These are phyloP conservation scores for Allium sativum DNA, from an alignment of 106 monocot genomes.

Conservation along the genomic window DNA sequence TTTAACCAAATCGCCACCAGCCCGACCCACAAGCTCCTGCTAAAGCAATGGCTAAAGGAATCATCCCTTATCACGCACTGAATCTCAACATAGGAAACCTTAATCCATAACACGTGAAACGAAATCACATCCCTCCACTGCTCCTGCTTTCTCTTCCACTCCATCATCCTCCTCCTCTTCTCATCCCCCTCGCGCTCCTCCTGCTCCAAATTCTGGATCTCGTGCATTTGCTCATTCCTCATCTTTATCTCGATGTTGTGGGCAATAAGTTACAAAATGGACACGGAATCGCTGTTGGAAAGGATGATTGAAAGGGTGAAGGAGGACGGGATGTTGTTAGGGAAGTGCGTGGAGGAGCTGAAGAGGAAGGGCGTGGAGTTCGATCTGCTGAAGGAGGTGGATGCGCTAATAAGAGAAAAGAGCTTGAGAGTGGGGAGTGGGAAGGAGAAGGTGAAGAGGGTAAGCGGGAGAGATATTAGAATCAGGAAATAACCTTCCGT, in stretches of 20 bases:
- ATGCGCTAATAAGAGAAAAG: conserved; percentile 79
- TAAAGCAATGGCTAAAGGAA: conserved; percentile 93
- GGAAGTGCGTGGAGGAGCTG: conserved; percentile 67
- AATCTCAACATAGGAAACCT: conserved; percentile 39
- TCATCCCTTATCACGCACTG: conserved; percentile 54
- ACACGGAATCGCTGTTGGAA: conserved; percentile 33
- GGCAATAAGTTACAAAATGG: conserved; percentile 73
- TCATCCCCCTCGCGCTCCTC: conserved; percentile 13
- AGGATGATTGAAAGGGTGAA: conserved; percentile 61
- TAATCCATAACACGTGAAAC: conserved; percentile 33
- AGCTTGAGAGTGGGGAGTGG: conserved; percentile 64
- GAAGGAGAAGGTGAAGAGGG: conserved; percentile 15
- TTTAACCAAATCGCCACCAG: conserved; percentile 80
- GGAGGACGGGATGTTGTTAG: conserved; percentile 62
- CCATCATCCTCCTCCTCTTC: conserved; percentile 56
- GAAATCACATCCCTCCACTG: conserved; percentile 68
- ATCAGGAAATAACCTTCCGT: too few relatives aligned
- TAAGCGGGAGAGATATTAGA: conserved; percentile 31
- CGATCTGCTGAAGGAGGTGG: conserved; percentile 85
- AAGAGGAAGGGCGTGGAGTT: conserved; percentile 82
- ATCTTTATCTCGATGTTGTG: conserved; percentile 50
- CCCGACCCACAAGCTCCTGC: conserved; percentile 79
- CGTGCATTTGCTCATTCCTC: conserved; percentile 38
- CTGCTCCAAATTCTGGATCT: conserved; percentile 73
- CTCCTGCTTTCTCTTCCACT: conserved; percentile 76